These are phyloP conservation scores for Ceriops decandra DNA, from an alignment of 345 rosid genomes.

Conservation along the genomic window DNA sequence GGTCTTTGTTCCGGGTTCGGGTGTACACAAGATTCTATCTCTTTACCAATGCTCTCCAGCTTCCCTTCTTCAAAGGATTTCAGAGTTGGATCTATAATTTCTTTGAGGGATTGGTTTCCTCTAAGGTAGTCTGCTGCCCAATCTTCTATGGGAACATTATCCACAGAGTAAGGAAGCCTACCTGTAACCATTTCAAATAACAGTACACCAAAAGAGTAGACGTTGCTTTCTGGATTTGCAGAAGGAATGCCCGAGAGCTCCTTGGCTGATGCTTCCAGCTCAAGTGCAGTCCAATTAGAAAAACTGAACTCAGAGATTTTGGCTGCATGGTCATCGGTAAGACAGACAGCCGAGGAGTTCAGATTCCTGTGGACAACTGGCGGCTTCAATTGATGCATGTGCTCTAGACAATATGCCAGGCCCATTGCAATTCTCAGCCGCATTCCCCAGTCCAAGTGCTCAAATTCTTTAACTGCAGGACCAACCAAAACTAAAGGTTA, in stretches of 20 bases:
- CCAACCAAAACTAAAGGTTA: slow-evolving; percentile 1
- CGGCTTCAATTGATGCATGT: slow-evolving; percentile 82
- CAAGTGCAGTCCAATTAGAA: slow-evolving; percentile 43
- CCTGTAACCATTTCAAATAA: slow-evolving; percentile 77
- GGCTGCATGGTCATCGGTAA: slow-evolving; percentile 90
- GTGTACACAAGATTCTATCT: slow-evolving; percentile 57
- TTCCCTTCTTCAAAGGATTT: slow-evolving; percentile 47
- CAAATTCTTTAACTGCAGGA: slow-evolving; percentile 70
- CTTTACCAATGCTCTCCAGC: slow-evolving; percentile 46
- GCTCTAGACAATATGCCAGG: slow-evolving; percentile 88
- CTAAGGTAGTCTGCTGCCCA: slow-evolving; percentile 52
- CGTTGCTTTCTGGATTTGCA: slow-evolving; percentile 43
- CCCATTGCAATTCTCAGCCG: slow-evolving; percentile 83
- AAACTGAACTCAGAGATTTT: slow-evolving; percentile 76
- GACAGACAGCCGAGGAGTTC: slow-evolving; percentile 60
- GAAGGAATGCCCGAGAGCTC: slow-evolving; percentile 40
- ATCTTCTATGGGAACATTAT: slow-evolving; percentile 36
- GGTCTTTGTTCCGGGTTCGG: slow-evolving; percentile 57
- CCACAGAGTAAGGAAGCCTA: slow-evolving; percentile 55
- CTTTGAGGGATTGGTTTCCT: slow-evolving; percentile 38
- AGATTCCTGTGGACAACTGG: slow-evolving; percentile 55
- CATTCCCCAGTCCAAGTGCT: slow-evolving; percentile 86
- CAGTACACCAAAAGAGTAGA: slow-evolving; percentile 63
- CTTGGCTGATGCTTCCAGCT: slow-evolving; percentile 35
- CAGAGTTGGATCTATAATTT: slow-evolving; percentile 65